Conservation (phyloP, 73 alveolate genomes). For the Uronychia binucleata region DNA sequence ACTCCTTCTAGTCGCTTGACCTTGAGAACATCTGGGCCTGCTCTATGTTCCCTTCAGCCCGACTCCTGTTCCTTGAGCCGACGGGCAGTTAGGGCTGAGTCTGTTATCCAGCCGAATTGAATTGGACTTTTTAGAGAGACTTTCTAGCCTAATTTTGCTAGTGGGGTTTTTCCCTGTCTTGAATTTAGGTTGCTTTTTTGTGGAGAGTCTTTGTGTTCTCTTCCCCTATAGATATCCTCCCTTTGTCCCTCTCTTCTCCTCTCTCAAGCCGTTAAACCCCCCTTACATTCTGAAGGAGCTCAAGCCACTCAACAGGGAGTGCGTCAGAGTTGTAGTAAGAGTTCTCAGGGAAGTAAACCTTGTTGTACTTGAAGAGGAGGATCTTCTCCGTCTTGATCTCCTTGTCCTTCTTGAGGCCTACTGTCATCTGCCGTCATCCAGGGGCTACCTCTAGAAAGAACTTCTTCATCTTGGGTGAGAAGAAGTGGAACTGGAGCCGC, state of each 20-base stretch:
- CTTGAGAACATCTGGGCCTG: background rate
- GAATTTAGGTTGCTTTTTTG: background rate
- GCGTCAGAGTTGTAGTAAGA: constrained; percentile 81
- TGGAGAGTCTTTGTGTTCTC: too few species aligned
- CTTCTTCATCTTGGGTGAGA: constrained; percentile 9
- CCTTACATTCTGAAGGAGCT: constrained; percentile 46
- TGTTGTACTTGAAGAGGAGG: constrained; percentile 60
- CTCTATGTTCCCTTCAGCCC: background rate
- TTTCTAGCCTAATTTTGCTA: background rate
- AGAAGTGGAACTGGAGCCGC: constrained; percentile 31
- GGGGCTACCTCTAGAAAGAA: background rate
- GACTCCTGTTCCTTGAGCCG: background rate
- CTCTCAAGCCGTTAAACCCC: too few species aligned
- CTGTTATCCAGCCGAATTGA: background rate
- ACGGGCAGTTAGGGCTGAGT: background rate
- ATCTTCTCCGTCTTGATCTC: constrained; percentile 73
- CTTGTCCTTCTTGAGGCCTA: constrained; percentile 56
- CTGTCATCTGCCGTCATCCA: background rate
- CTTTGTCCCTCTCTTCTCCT: too few species aligned
- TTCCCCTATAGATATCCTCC: too few species aligned
- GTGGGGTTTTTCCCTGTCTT: background rate
- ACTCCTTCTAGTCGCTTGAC: background rate
- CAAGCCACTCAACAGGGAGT: constrained; percentile 88
- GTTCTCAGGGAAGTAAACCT: constrained; percentile 81
- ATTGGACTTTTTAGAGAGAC: background rate